Base-by-base conservation (phyloP, 23 red algal species). In the Agarophyton chilense region DNA sequence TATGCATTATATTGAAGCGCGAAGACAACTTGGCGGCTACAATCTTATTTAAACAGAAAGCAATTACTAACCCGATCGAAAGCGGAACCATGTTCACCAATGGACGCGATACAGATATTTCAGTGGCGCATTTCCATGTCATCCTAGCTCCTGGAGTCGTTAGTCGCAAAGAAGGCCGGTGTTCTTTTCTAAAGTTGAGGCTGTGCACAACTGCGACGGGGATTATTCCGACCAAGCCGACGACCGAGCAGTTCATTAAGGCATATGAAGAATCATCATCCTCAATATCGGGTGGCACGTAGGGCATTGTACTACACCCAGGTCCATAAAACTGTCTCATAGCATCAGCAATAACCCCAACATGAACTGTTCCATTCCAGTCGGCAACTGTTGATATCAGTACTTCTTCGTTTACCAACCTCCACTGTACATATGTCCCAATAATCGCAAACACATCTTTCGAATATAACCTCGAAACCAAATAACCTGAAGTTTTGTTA, bases 81-180 rank as follows among this genome's bases (percentile, higher is more conserved):
- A 81, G 38, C n/a, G 53, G 77, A 7, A 44, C 36, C 0, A 81
- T 57, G 52, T 81, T 81, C 24, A 60, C 43, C 53, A 81, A n/a
- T 11, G 77, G 77, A 21, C 21, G 52, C 14, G 22, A 38, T 1
- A 81, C 53, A 6, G 51, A 0, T 21, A 81, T 38, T 4, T 57
- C 53, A 4, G 41, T 28, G 5, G 57, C 8, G 51, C 77, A 81
- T 2, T 3, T 35, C 19, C 45, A 25, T 61, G 2, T 8, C 19
- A 8, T 33, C 74, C 10, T 39, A 4, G 11, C 17, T 16, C 6
- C 19, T 17, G 8, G 42, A 16, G 26, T 10, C 65, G 4, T n/a
- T n/a, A n/a, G n/a, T n/a, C 65, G 13, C 2, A 44, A 34, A 26
- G 56, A 1, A 21, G 2, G 9, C 10, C 7, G 8, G 21, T 72